Evolutionary conservation across 352 stramenopile species (phyloP), one percentile per base, ranked within the genome.

Genomic region (Pythium aristosporum): DNA sequence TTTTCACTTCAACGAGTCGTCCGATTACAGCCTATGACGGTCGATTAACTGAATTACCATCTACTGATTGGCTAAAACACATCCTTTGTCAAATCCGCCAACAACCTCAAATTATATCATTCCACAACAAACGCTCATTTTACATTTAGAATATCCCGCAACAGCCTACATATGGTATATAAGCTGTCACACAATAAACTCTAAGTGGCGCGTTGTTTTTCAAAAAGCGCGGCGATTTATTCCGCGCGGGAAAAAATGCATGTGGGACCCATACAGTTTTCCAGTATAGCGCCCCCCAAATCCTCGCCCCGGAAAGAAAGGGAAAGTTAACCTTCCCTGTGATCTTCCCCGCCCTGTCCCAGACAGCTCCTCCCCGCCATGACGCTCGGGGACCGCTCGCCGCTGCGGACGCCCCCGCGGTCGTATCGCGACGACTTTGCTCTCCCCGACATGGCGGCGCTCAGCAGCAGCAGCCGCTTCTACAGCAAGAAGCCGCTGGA

Each of bases 191-290:
- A 60, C 4, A 42, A 61, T 56, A 49, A 61, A 43, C 21, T 0
- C 34, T 47, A 56, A 65, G 41, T 54, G 49, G 30, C 44, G 50
- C 39, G 36, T 34, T 43, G 44, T 64, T 68, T 12, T n/a, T 15
- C 57, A 47, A 68, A 68, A 67, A 67, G 43, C 53, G 61, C 51
- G 59, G 59, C 28, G 37, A n/a, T 7, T 11, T 32, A 53, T 57
- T 58, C 20, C 28, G 52, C 37, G 61, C 60, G 60, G 28, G 49
- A 55, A 54, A 54, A 20, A 51, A 34, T 18, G 36, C 20, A 10
- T n/a, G 18, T 37, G 43, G 46, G 46, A 5, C 25, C 25, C 25
- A 30, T 36, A 52, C 46, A 16, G 39, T 46, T 21, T 5, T 30
- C 3, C 25, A 30, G 25, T 30, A 30, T 30, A 30, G 25, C 25